Percentiles rank a stretch among this genome's conserved stretches.
Conservation (phyloP, 352 stramenopile genomes). For the Pilasporangium apinafurcum region DNA sequence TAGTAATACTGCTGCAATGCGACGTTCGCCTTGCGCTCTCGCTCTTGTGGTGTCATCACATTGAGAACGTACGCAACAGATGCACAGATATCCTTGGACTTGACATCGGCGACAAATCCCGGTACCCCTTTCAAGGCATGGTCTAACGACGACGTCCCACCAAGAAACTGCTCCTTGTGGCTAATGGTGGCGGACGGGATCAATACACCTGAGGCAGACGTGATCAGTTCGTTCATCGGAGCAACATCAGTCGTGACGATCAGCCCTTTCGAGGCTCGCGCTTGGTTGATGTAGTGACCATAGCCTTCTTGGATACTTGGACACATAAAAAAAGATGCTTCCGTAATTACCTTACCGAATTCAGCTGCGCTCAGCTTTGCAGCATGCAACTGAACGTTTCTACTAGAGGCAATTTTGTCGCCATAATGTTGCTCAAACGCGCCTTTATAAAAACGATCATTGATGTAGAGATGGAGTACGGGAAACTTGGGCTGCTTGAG, state of each 20-base stretch:
- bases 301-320: slow-evolving; percentile 47
- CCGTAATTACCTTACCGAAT: slow-evolving; percentile 34
- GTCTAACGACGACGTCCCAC: slow-evolving; percentile 1
- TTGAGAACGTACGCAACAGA: slow-evolving; percentile 1
- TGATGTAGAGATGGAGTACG: slow-evolving; percentile 23
- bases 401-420: slow-evolving; percentile 12
- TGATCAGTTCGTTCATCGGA: slow-evolving; percentile 62
- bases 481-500: slow-evolving; percentile 20
- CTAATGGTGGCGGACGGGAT: slow-evolving; percentile 13
- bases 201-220: slow-evolving; percentile 25
- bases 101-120: slow-evolving; percentile 2
- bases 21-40: slow-evolving; percentile 3
- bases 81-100: slow-evolving; percentile 4
- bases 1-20: slow-evolving; percentile 3
- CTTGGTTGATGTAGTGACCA: slow-evolving; percentile 67
- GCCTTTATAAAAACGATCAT: slow-evolving; percentile 22
- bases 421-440: slow-evolving; percentile 16
- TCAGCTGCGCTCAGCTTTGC: slow-evolving; percentile 19
- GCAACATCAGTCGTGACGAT: slow-evolving; percentile 45
- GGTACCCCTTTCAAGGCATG: slow-evolving; percentile 2
- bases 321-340: slow-evolving; percentile 39
- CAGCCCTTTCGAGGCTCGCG: slow-evolving; percentile 28
- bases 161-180: slow-evolving; percentile 23
- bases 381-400: slow-evolving; percentile 22
- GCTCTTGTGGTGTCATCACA: slow-evolving; percentile 3